These are phyloP conservation scores for Pyrus communis DNA, from an alignment of 306 rosid genomes.

Conservation along the genomic window DNA sequence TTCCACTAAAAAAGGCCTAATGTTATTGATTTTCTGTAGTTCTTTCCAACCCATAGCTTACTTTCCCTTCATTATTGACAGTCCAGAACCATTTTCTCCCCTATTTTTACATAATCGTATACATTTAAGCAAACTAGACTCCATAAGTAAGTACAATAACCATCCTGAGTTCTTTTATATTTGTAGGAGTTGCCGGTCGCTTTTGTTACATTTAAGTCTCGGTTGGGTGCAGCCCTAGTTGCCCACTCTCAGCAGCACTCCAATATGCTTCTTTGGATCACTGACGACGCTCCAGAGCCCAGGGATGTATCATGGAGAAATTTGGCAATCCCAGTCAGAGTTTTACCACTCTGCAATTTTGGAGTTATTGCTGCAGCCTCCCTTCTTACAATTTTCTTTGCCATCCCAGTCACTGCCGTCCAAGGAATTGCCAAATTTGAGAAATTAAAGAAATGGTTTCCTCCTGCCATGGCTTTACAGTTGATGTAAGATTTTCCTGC, in stretches of 20 bases:
- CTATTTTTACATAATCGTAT: no score
- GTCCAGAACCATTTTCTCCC: no score
- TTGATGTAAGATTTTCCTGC: constrained; percentile 47
- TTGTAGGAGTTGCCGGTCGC: constrained; percentile 78
- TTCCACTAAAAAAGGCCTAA: neutral
- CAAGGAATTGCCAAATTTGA: constrained; percentile 93
- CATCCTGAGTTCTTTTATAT: neutral
- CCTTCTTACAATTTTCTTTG: constrained; percentile 73
- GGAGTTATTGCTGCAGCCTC: constrained; percentile 62
- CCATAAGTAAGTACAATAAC: neutral
- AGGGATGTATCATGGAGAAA: constrained; percentile 94
- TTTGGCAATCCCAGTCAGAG: constrained; percentile 48
- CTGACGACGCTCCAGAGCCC: constrained; percentile 84
- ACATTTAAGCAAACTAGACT: neutral
- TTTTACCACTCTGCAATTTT: constrained; percentile 53
- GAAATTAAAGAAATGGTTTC: constrained; percentile 86
- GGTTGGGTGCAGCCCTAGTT: constrained; percentile 59
- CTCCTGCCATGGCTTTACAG: constrained; percentile 80
- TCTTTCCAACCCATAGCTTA: no score
- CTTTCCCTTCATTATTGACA: no score
- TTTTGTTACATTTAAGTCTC: constrained; percentile 77
- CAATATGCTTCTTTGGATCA: constrained; percentile 71
- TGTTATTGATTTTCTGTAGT: no score
- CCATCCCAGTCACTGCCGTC: constrained; percentile 84
- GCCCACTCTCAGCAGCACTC: constrained; percentile 75